Evolutionary conservation across 2,329 filamentous ascomycete species (phyloP), one percentile per base, ranked within the genome.

Genomic region (Alternaria atra): DNA sequence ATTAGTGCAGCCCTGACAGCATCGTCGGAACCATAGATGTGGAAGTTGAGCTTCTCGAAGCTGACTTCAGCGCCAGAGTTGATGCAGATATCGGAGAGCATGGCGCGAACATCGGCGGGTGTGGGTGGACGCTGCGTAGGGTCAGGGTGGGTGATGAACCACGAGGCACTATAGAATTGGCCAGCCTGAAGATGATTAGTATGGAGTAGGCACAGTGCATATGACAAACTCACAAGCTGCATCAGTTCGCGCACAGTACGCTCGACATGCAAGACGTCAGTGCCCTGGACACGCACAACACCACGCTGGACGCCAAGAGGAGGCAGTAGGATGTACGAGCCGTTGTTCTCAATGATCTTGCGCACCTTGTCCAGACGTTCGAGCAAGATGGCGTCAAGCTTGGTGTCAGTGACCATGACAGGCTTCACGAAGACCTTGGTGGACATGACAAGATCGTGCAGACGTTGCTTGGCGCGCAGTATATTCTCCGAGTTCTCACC

Each of bases 331-430:
- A 99, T 93, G 79, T 96, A 97, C 6, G 94, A 96, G 37, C 94
- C 95, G 74, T 98, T 98, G 57, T 91, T 91, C 77, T 99, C 95
- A 80, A 97, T 94, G 67, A 99, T 97, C 84, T 97, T 97, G 74
- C 94, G 92, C 60, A 99, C 93, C 80, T 98, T 98, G 80, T 98
- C 94, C 72, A 98, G 85, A 27, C 95, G 91, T 71, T 91, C 91
- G 35, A 98, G 88, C 60, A 99, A 80, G 70, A 99, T 94, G 77
- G 91, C 96, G 79, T 99, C 95, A 65, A 98, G 93, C 82, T 99
- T 99, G 77, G 91, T 91, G 32, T 92, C 87, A 48, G 94, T 91
- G 61, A 99, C 91, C 66, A 91, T 88, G 43, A 97, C 93, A 76
- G 97, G 94, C 81, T 99, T 99, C 74, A 97, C 90, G 70, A 82